Evolutionary conservation across 2,329 filamentous ascomycete genomes (phyloP).

Genomic region (Aspergillus hortae): DNA sequence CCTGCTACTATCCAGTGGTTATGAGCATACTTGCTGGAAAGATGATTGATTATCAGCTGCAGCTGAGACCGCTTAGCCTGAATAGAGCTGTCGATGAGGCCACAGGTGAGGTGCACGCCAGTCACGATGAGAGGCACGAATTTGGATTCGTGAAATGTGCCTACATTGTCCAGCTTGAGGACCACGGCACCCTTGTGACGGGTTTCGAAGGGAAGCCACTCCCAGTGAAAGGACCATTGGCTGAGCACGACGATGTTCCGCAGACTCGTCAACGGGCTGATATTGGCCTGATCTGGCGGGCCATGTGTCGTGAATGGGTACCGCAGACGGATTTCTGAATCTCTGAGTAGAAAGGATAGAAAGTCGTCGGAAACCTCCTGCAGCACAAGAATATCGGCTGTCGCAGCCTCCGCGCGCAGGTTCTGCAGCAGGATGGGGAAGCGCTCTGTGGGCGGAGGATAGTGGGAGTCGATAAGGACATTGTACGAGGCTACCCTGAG

Average conservation of each 20-base stretch:
- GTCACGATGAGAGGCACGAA: slow-evolving; percentile 1
- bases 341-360: slow-evolving; percentile 5
- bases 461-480: slow-evolving; percentile 2
- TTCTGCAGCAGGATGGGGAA: slow-evolving; percentile 4
- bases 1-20: slow-evolving; percentile 6
- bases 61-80: slow-evolving; percentile 5
- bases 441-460: slow-evolving; percentile 4
- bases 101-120: slow-evolving; percentile 6
- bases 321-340: background rate
- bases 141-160: background rate
- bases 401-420: background rate
- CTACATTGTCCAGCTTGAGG: background rate
- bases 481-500: slow-evolving; percentile 6
- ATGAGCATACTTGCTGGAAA: background rate
- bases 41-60: background rate
- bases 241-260: slow-evolving; percentile 9
- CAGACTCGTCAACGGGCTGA: slow-evolving; percentile 4
- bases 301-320: slow-evolving; percentile 7
- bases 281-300: slow-evolving; percentile 3
- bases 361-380: slow-evolving; percentile 6
- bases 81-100: slow-evolving; percentile 6
- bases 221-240: slow-evolving; percentile 3
- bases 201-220: slow-evolving; percentile 8
- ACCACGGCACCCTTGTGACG: slow-evolving; percentile 5
- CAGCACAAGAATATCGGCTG: slow-evolving; percentile 4